These are phyloP conservation scores for Scenedesmus sp. DNA, from an alignment of 163 green algal genomes.

Conservation along the genomic window DNA sequence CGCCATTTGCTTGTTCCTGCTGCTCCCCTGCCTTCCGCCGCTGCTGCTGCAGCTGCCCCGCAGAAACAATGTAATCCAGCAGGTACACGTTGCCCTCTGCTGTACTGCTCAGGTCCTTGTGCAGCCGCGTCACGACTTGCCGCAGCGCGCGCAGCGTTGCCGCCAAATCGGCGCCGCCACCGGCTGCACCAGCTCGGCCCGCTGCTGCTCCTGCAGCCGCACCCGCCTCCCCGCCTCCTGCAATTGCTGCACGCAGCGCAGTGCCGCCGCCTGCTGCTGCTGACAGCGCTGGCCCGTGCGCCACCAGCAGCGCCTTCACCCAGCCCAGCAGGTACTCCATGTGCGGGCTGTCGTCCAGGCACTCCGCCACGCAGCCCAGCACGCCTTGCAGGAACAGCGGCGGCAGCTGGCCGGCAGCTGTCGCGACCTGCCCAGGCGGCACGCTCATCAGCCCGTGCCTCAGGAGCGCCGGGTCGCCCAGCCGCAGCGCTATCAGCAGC, in stretches of 20 bases:
- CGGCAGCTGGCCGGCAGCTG: conserved; percentile 62
- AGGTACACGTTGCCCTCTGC: conserved; percentile 87
- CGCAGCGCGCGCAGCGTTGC: conserved; percentile 81
- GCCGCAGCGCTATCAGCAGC: conserved; percentile 87
- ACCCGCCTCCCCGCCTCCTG: conserved; percentile 29
- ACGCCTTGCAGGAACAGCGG: conserved; percentile 61
- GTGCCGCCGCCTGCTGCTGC: conserved; percentile 42
- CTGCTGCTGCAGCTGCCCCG: conserved; percentile 45
- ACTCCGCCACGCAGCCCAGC: conserved; percentile 41
- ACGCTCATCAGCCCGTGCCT: conserved; percentile 79
- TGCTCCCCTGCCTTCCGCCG: not conserved
- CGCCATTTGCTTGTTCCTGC: conserved; percentile 17
- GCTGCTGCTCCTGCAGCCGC: conserved; percentile 32
- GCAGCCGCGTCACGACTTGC: conserved; percentile 72
- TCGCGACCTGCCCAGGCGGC: conserved; percentile 65
- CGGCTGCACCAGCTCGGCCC: not conserved
- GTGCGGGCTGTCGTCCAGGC: conserved; percentile 64
- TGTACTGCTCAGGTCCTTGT: conserved; percentile 77
- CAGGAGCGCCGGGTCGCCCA: conserved; percentile 80
- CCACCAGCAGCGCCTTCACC: conserved; percentile 69
- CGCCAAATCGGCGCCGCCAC: conserved; percentile 26
- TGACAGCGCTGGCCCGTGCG: conserved; percentile 59
- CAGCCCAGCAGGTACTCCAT: conserved; percentile 86
- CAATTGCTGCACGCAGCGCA: conserved; percentile 50
- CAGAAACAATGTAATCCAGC: conserved; percentile 82